Evolutionary conservation across 768 basidiomycete species (phyloP), one percentile per base, ranked within the genome.

Genomic region (Boletus rubropictus): DNA sequence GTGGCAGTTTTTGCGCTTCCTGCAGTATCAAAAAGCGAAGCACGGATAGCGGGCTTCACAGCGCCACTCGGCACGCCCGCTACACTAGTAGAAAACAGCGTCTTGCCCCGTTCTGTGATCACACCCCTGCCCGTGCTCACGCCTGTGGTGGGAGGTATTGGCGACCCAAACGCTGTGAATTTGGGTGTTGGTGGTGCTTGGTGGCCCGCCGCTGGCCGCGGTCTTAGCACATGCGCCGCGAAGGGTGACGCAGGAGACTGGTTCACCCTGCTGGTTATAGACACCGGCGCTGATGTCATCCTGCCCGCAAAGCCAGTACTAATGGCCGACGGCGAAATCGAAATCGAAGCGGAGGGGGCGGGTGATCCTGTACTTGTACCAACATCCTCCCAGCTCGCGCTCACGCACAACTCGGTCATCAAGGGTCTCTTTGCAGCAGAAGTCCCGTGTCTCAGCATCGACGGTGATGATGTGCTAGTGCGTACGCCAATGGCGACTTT

Each of bases 331-430:
- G 48, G 34, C 7, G 47, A 33, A 37, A 28, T 4, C 14, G 63
- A 50, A 17, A 41, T 29, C 1, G 55, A 46, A 35, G 25, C 12
- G 0, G 59, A 44, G 1, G 51, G 47, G 10, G 31, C 44, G 4
- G 55, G 48, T 0, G 58, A 49, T 7, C 33, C 46, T 41, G 29
- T 47, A 41, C 43, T 57, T 51, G 69, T 25, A 37, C 59, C 45
- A 5, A 80, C 59, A 31, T 82, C 75, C 60, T 87, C 82, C 86
- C 84, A 85, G 29, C 82, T 81, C 58, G 79, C 78, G 22, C 74
- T 77, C 53, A 62, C 76, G 24, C 74, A 76, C 41, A 35, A 52
- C 41, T 73, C 69, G 36, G 63, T 53, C 15, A 45, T 24, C 28
- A 52, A 50, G 25, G 57, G 52, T 49, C 50, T 61, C 36, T 60